phyloP scores from a whole-genome alignment of 257 asterid genomes.

The Solanum pimpinellifolium region DNA sequence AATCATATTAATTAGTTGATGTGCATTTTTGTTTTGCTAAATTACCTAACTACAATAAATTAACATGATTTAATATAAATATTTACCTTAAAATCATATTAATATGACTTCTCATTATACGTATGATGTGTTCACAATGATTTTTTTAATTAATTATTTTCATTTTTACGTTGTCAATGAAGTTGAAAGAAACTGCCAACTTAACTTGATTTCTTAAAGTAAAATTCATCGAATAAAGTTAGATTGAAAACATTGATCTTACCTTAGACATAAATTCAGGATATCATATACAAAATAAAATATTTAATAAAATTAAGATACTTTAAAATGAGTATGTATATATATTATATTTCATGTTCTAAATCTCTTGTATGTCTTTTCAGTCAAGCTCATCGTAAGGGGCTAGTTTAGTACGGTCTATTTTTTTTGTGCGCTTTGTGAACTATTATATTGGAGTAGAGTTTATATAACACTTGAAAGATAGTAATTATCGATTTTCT shows the following conservation, averaged over 20 bases:
- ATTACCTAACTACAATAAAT: neutral
- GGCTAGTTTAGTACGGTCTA: rapidly evolving
- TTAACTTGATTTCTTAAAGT: neutral
- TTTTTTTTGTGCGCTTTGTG: neutral
- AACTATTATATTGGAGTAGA: no score
- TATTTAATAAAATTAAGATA: neutral
- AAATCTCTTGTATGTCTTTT: neutral
- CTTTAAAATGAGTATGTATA: neutral
- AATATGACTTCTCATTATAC: neutral
- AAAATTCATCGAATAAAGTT: neutral
- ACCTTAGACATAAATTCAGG: neutral
- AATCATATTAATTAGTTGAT: neutral
- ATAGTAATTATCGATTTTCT: neutral
- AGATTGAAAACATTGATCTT: slow-evolving; percentile 2
- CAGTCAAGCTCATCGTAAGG: neutral
- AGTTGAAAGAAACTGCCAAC: neutral
- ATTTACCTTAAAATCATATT: neutral
- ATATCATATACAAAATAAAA: neutral
- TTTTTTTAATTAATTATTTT: neutral
- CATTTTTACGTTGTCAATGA: neutral
- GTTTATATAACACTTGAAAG: neutral
- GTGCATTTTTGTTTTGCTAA: neutral
- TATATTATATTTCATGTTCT: neutral
- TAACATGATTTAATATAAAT: neutral
- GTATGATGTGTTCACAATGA: neutral